Base-by-base conservation (phyloP, 2,329 filamentous ascomycete species). In the Talaromyces albobiverticillius region DNA sequence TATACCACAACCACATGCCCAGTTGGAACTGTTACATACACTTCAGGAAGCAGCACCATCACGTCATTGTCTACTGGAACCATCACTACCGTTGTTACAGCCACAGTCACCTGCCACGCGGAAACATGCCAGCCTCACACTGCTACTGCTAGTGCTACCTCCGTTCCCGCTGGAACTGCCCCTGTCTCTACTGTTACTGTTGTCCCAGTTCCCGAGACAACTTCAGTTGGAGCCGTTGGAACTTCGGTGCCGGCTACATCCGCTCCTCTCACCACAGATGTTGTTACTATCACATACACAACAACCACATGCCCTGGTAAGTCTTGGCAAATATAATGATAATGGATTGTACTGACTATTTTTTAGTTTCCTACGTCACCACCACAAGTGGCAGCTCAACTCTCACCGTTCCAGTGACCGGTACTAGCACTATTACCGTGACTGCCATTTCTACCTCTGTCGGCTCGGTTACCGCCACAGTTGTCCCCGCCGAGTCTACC, bases 231-330 rank as follows among this genome's bases (percentile, higher is more conserved):
- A n/a, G n/a, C n/a, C n/a, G n/a, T n/a, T n/a, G n/a, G n/a, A n/a
- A n/a, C n/a, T n/a, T n/a, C n/a, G n/a, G n/a, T n/a, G n/a, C n/a
- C n/a, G n/a, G n/a, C 45, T n/a, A 16, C 29, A 22, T 18, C 46
- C 10, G 13, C 20, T 34, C 32, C 46, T 9, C 46, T n/a, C n/a
- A n/a, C n/a, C n/a, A n/a, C n/a, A n/a, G n/a, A n/a, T n/a, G 14
- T 48, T 8, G 48, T 55, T 5, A 55, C 53, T 10, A 2, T 26
- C 26, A 55, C 53, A 4, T 55, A 46, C 48, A 51, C 47, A 8
- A 55, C 55, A 18, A 45, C 52, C 11, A 57, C 55, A 3, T 57
- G 55, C 25, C 55, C 55, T 38, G 53, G 53, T 55, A 55, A 32
- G 53, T 25, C 22, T 9, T 18, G 13, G 14, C 16, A 14, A 16